These are phyloP conservation scores for Solanum paucissectum DNA, from an alignment of 257 asterid genomes.

Conservation along the genomic window DNA sequence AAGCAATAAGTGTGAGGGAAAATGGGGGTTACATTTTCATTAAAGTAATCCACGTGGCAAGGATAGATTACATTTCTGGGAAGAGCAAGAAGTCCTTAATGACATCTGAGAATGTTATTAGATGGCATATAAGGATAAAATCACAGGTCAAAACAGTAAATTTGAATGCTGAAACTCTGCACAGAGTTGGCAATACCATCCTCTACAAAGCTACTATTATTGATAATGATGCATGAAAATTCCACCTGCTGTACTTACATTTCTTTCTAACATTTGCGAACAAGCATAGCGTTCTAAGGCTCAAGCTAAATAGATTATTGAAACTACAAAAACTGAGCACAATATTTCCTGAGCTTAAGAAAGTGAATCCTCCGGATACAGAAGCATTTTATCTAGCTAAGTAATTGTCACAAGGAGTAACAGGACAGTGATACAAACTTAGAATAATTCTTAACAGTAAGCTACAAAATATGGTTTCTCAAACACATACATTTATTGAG, in stretches of 20 bases:
- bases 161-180: neutral
- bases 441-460: neutral
- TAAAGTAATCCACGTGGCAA: neutral
- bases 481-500: neutral
- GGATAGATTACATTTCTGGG: neutral
- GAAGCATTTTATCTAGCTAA: neutral
- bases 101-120: neutral
- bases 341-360: neutral
- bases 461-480: neutral
- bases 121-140: neutral
- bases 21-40: neutral
- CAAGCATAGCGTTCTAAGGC: neutral
- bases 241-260: neutral
- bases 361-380: neutral
- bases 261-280: neutral
- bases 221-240: neutral
- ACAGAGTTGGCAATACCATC: neutral
- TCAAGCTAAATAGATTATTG: neutral
- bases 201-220: neutral
- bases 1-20: neutral
- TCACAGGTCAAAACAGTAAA: neutral
- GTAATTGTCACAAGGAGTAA: neutral
- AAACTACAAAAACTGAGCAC: neutral
- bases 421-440: neutral
- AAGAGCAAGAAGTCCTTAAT: neutral